A percentile compares a stretch with the other conserved stretches of the same genome.
These are phyloP conservation scores for Pseudotulostoma volvatum DNA, from an alignment of 495 filamentous ascomycete species.

Conservation along the genomic window DNA sequence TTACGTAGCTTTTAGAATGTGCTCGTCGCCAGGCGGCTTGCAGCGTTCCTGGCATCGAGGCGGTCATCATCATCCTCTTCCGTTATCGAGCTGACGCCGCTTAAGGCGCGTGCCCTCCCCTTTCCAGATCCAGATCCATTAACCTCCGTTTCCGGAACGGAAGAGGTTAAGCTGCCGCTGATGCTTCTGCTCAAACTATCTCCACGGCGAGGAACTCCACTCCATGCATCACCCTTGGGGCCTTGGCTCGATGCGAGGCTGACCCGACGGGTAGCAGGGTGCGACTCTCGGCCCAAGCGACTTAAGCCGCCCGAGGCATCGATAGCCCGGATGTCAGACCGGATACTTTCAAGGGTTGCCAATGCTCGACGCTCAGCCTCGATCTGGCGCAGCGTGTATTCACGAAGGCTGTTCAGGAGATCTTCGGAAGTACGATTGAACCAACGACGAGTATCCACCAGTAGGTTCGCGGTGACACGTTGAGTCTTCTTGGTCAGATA, in stretches of 20 bases:
- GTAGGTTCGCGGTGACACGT: conserved; percentile 73
- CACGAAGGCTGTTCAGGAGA: conserved; percentile 61
- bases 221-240: conserved; percentile 93
- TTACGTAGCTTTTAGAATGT: conserved; percentile 46
- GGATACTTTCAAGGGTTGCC: conserved; percentile 77
- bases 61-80: conserved; percentile 90
- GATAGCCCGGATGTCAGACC: conserved; percentile 85
- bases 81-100: conserved; percentile 39
- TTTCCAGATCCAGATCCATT: conserved; percentile 22
- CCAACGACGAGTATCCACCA: conserved; percentile 82
- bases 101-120: conserved; percentile 44
- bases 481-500: conserved; percentile 70
- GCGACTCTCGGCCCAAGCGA: conserved; percentile 72
- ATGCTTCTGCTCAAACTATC: conserved; percentile 63
- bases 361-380: conserved; percentile 87
- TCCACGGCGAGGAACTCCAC: conserved; percentile 69
- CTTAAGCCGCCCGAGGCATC: conserved; percentile 79
- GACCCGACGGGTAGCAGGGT: conserved; percentile 55
- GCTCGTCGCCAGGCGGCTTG: conserved; percentile 80
- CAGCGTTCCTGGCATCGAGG: conserved; percentile 88
- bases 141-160: conserved; percentile 27
- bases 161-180: conserved; percentile 46
- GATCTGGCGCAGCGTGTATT: conserved; percentile 88
- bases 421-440: conserved; percentile 74
- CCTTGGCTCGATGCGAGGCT: conserved; percentile 79